A percentile compares a stretch with the other conserved stretches of the same genome.
phyloP scores from a whole-genome alignment of 2,329 filamentous ascomycete species.

The Pyrenophora teres region DNA sequence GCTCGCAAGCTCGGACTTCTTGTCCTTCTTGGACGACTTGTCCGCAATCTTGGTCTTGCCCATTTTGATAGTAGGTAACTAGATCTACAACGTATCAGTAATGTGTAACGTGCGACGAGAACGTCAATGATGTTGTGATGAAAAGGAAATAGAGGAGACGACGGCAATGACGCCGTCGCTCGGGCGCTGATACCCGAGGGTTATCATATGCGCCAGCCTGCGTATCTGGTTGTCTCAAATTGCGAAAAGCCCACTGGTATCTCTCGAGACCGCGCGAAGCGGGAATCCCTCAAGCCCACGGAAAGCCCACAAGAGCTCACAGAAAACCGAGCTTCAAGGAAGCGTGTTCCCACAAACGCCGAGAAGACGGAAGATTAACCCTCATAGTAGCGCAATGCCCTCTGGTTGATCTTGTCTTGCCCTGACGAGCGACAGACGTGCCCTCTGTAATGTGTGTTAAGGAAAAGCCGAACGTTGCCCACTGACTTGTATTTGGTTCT shows the following conservation, averaged over 20 bases:
- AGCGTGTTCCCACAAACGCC: constrained; percentile 59
- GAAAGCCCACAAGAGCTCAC: constrained; percentile 55
- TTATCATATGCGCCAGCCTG: constrained; percentile 36
- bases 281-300: constrained; percentile 51
- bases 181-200: constrained; percentile 24
- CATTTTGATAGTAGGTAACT: constrained; percentile 38
- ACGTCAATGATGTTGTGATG: constrained; percentile 3
- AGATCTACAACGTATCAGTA: constrained; percentile 43
- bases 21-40: constrained; percentile 59
- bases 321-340: constrained; percentile 52
- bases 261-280: constrained; percentile 47
- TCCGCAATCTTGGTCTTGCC: constrained; percentile 44
- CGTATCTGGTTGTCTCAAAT: constrained; percentile 47
- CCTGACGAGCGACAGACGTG: constrained; percentile 44
- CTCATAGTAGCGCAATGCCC: constrained; percentile 49
- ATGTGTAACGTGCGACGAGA: constrained; percentile 11
- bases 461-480: constrained; percentile 48
- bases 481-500: constrained; percentile 48
- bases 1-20: constrained; percentile 60
- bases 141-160: constrained; percentile 27
- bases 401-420: constrained; percentile 46
- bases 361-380: constrained; percentile 51
- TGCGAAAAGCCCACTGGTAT: constrained; percentile 52
- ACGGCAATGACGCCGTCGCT: constrained; percentile 30
- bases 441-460: constrained; percentile 47